phyloP scores from a whole-genome alignment of 2,329 filamentous ascomycete species.

The Trichoderma harzianum region DNA sequence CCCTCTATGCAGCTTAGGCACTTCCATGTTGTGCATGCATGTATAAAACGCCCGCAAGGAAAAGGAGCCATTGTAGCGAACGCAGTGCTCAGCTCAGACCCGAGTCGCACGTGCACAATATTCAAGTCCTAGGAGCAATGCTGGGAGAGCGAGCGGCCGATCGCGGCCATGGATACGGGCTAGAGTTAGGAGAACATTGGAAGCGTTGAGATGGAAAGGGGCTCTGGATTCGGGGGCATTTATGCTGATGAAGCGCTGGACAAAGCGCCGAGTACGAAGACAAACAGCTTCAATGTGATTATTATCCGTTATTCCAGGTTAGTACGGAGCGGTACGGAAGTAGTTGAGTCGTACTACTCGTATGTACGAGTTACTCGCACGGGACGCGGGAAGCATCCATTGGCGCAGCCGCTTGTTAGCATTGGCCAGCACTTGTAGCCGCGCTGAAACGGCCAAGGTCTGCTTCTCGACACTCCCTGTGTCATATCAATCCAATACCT shows the following conservation, averaged over 20 bases:
- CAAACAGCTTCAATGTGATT: neutral
- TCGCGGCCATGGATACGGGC: neutral
- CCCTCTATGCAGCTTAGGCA: neutral
- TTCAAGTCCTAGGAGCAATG: neutral
- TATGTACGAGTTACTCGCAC: neutral
- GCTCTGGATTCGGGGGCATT: neutral
- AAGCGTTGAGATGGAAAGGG: neutral
- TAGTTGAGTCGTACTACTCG: neutral
- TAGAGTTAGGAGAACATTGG: neutral
- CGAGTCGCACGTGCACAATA: neutral
- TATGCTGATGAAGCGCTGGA: constrained; percentile 6
- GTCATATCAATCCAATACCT: neutral
- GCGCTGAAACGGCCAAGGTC: constrained; percentile 11
- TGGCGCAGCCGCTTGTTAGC: neutral
- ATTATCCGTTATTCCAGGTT: neutral
- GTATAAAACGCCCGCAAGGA: neutral
- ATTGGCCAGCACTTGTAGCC: neutral
- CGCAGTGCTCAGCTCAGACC: neutral
- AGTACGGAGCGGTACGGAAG: neutral
- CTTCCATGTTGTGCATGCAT: neutral
- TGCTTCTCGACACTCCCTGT: neutral
- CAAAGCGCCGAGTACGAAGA: neutral
- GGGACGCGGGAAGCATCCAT: neutral
- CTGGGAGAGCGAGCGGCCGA: neutral
- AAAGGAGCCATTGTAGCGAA: neutral